Percentiles rank a stretch among this genome's conserved stretches.
Conservation (phyloP, 1,284 basidiomycete genomes). For the Peniophora sp. region DNA sequence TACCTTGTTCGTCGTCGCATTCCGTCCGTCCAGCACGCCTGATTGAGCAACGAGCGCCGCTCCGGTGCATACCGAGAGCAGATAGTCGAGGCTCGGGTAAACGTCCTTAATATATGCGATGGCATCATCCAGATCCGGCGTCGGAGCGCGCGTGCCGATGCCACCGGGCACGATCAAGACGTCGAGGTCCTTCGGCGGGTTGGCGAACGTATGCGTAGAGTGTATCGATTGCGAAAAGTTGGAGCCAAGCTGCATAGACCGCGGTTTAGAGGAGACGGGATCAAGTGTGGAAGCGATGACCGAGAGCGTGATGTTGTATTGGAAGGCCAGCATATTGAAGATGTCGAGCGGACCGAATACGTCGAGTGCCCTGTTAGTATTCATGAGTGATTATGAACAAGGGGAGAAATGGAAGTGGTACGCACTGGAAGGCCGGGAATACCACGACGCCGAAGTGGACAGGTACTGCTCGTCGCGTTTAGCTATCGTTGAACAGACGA, state of each 20-base stretch:
- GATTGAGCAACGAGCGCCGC: conserved; percentile 30
- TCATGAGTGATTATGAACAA: too few relatives aligned
- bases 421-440: too few relatives aligned
- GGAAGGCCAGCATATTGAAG: conserved; percentile 27
- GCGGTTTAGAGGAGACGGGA: conserved; percentile 11
- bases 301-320: conserved; percentile 23
- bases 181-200: conserved; percentile 30
- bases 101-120: conserved; percentile 25
- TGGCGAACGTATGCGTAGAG: conserved; percentile 34
- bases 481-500: too few relatives aligned
- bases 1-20: conserved; percentile 37
- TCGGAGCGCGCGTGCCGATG: conserved; percentile 20
- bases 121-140: conserved; percentile 13
- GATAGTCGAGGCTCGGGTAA: conserved; percentile 28
- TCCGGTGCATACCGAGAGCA: conserved; percentile 39
- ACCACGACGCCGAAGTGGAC: too few relatives aligned
- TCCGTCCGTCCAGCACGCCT: conserved; percentile 31
- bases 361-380: conserved; percentile 20
- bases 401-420: too few relatives aligned
- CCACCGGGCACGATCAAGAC: conserved; percentile 38
- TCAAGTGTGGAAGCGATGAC: conserved; percentile 10
- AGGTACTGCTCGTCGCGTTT: too few relatives aligned
- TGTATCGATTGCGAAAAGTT: conserved; percentile 25
- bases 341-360: conserved; percentile 36
- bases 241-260: conserved; percentile 15